Evolutionary conservation across 2,329 filamentous ascomycete species (phyloP).

Genomic region (Apiospora kogelbergensis): DNA sequence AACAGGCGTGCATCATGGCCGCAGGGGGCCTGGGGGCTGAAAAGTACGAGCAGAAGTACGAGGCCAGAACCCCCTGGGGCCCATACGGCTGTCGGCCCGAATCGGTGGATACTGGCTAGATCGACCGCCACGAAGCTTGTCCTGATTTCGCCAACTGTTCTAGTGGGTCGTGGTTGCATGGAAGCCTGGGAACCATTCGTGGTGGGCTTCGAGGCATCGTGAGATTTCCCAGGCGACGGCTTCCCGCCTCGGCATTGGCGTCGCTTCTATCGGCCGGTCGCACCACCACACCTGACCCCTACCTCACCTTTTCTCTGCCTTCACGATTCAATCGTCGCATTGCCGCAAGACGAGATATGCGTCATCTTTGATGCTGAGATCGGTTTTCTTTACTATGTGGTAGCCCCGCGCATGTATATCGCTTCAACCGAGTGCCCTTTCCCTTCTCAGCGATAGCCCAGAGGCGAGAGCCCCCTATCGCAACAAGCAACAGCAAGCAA

Average conservation of each 20-base stretch:
- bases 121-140: constrained; percentile 1
- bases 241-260: background rate
- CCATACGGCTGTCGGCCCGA: background rate
- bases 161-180: background rate
- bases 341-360: background rate
- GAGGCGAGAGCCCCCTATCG: background rate
- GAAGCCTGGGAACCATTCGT: background rate
- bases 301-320: background rate
- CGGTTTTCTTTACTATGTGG: background rate
- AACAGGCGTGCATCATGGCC: background rate
- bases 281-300: background rate
- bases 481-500: background rate
- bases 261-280: background rate
- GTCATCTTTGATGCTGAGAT: too few relatives aligned
- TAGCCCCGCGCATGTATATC: background rate
- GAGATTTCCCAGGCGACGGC: background rate
- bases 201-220: background rate
- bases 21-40: background rate
- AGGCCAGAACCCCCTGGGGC: background rate
- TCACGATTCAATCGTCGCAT: background rate
- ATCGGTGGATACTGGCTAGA: background rate
- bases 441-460: background rate
- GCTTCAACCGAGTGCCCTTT: background rate
- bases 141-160: background rate
- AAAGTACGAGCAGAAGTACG: background rate